Evolutionary conservation across 495 filamentous ascomycete genomes (phyloP).

Genomic region (Aspergillus funiculosus): DNA sequence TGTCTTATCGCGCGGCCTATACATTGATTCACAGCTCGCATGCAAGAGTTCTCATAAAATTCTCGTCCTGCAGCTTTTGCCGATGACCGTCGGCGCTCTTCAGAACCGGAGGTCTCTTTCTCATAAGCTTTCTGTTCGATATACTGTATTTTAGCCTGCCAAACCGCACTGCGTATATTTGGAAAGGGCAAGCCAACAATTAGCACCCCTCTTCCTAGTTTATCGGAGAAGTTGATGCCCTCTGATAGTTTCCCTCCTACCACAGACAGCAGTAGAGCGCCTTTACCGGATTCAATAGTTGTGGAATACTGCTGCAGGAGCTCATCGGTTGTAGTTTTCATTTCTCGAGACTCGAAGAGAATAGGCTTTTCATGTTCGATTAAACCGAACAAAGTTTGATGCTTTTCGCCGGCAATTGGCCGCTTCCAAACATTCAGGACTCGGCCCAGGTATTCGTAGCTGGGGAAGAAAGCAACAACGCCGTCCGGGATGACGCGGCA

Average conservation of each 20-base stretch:
- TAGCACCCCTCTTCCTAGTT: slow-evolving; percentile 78
- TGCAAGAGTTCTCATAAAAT: slow-evolving; percentile 93
- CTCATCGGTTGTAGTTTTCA: slow-evolving; percentile 49
- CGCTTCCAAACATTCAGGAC: slow-evolving; percentile 64
- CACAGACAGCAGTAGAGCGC: slow-evolving; percentile 85
- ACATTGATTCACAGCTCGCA: slow-evolving; percentile 95
- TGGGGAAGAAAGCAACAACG: slow-evolving; percentile 94
- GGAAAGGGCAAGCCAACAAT: slow-evolving; percentile 91
- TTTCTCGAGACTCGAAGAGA: slow-evolving; percentile 59
- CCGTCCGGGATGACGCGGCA: slow-evolving; percentile 77
- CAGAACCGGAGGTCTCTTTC: slow-evolving; percentile 32
- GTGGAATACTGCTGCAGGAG: slow-evolving; percentile 64
- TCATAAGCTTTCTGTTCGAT: slow-evolving; percentile 62
- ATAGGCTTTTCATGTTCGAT: slow-evolving; percentile 58
- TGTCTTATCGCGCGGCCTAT: slow-evolving; percentile 91
- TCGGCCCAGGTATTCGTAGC: slow-evolving; percentile 79
- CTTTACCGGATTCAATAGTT: slow-evolving; percentile 59
- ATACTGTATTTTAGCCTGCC: slow-evolving; percentile 86
- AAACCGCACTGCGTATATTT: slow-evolving; percentile 82
- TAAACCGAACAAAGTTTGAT: slow-evolving; percentile 26
- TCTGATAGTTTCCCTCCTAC: slow-evolving; percentile 92
- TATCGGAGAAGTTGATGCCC: slow-evolving; percentile 97
- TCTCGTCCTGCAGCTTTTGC: slow-evolving; percentile 66
- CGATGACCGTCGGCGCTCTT: slow-evolving; percentile 28
- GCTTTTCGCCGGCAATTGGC: slow-evolving; percentile 24